Percentiles rank a stretch among this genome's conserved stretches.
phyloP scores from a whole-genome alignment of 441 rosid species.

The Erodium trifolium region DNA sequence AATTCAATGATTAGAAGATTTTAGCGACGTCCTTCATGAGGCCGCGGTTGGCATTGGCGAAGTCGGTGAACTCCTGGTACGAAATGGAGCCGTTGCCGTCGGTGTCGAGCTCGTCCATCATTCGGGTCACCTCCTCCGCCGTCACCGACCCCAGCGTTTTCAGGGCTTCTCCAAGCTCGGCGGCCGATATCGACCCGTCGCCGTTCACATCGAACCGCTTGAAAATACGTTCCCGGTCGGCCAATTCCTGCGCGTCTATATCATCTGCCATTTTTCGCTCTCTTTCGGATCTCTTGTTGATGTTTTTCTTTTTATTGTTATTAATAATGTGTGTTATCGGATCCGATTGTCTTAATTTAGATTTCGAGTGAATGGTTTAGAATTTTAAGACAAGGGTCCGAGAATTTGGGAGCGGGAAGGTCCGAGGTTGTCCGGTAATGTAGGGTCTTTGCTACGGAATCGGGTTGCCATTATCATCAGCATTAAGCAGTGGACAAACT shows the following conservation, averaged over 20 bases:
- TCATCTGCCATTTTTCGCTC: not conserved
- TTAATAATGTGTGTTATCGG: no score
- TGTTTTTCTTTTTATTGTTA: no score
- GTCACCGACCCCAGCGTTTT: conserved; percentile 57
- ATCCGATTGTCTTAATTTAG: no score
- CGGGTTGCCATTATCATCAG: no score
- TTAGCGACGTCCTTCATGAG: conserved; percentile 74
- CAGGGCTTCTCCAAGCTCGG: conserved; percentile 66
- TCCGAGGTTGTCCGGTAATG: no score
- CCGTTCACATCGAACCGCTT: conserved; percentile 67
- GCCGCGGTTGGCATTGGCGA: conserved; percentile 66
- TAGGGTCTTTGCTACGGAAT: no score
- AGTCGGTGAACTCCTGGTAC: conserved; percentile 46
- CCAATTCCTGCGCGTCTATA: conserved; percentile 10
- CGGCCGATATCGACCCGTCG: conserved; percentile 58
- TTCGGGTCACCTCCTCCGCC: conserved; percentile 46
- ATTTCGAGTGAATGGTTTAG: no score
- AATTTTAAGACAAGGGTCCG: no score
- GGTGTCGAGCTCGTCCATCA: conserved; percentile 86
- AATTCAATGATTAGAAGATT: conserved; percentile 29
- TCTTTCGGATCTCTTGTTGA: no score
- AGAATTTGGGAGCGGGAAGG: no score
- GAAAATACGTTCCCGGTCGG: conserved; percentile 59
- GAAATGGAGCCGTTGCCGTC: conserved; percentile 81
- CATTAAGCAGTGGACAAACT: no score